Evolutionary conservation across 2,329 filamentous ascomycete genomes (phyloP).

Genomic region (Berkeleyomyces rouxiae): DNA sequence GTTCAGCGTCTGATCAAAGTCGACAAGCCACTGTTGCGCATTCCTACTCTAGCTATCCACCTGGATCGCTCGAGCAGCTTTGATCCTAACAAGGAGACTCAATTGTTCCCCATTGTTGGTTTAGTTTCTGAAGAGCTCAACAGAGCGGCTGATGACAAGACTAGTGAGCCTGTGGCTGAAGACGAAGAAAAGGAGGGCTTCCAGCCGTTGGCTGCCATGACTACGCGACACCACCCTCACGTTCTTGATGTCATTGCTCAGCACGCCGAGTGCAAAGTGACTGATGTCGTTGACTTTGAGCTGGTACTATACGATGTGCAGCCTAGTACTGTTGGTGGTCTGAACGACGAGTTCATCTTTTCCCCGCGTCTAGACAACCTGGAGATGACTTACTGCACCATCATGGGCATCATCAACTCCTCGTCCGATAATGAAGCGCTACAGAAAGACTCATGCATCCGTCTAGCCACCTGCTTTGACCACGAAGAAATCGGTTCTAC

Average conservation of each 20-base stretch:
- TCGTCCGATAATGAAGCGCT: conserved; percentile 47
- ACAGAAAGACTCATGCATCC: conserved; percentile 63
- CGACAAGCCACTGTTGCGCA: conserved; percentile 74
- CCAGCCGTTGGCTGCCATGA: conserved; percentile 58
- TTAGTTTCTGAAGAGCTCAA: conserved; percentile 80
- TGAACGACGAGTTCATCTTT: conserved; percentile 90
- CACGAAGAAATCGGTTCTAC: conserved; percentile 93
- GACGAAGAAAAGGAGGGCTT: conserved; percentile 37
- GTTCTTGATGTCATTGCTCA: conserved; percentile 72
- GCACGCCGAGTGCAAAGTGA: conserved; percentile 52
- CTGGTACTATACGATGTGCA: conserved; percentile 95
- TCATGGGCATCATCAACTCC: conserved; percentile 71
- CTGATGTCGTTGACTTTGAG: conserved; percentile 81
- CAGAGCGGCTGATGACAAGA: conserved; percentile 28
- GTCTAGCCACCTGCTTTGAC: conserved; percentile 88
- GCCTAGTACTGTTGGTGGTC: conserved; percentile 69
- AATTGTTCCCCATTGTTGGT: conserved; percentile 85
- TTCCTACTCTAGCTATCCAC: conserved; percentile 89
- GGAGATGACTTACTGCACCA: conserved; percentile 88
- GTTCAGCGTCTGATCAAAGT: conserved; percentile 78
- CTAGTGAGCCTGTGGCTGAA: conserved; percentile 24
- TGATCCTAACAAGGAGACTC: conserved; percentile 90
- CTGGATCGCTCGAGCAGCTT: conserved; percentile 76
- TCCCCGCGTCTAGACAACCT: conserved; percentile 92
- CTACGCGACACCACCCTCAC: conserved; percentile 75